Evolutionary conservation across 2,329 filamentous ascomycete species (phyloP), one percentile per base, ranked within the genome.

Genomic region (Aschersonia sp.): DNA sequence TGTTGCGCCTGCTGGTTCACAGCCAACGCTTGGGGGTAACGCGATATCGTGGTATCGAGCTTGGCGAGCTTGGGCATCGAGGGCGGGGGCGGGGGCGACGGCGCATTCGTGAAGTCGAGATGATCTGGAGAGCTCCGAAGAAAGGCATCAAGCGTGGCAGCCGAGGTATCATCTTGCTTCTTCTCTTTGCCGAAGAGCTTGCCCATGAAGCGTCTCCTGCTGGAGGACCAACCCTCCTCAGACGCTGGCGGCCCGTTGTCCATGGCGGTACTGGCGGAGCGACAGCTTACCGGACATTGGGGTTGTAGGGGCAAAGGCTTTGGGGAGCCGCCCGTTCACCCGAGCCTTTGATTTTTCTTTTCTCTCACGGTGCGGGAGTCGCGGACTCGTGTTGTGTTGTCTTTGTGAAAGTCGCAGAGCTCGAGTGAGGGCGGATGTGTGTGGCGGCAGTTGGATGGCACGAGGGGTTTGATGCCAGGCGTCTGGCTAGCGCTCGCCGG

Each of bases 201-300:
- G 54, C 78, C 78, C 72, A 81, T 81, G 44, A 82, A 62, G 51
- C 78, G 76, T 56, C 71, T 70, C 56, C 71, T 66, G 60, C 66
- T 70, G 37, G 70, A 69, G 51, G 60, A 59, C 49, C 65, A 63
- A 50, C 61, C 63, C 51, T 70, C 68, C 49, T 66, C 62, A 53
- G 57, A 56, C 52, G 62, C 58, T 46, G 63, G 59, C 49, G 62
- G 59, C 50, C 70, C 66, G 63, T 70, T 70, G 57, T 73, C 70
- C 67, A 72, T 73, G 49, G 47, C 45, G 43, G 52, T 53, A 57
- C 54, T 50, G 54, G 50, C 49, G 51, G 48, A 49, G 48, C 52
- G 50, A 52, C 54, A 54, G 51, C 55, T 57, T 60, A 63, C 62
- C 9, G 56, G 59, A 57, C 57, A 53, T 55, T 37, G 42, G 45